Evolutionary conservation across 257 asterid species (phyloP), one percentile per base, ranked within the genome.

Genomic region (Paulownia fortunei): DNA sequence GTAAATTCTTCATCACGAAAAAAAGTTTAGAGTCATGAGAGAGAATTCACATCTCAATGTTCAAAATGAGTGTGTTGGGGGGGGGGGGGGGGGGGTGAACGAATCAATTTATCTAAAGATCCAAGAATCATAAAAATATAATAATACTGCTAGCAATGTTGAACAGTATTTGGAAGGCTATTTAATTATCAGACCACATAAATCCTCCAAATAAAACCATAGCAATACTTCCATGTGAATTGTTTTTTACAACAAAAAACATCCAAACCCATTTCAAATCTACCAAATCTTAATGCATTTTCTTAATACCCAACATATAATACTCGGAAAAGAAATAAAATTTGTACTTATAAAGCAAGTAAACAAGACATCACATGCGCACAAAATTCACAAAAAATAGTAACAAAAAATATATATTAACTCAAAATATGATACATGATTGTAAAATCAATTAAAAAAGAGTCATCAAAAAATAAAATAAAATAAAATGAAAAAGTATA

Each of bases 401-500:
- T 11, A 21, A 55, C 8, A 54, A 9, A 39, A 41, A 39, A 15
- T 6, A 23, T 24, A 21, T 13, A 39, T 16, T 2, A 68, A 0
- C 39, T 5, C 59, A 23, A 42, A 68, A 36, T 16, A 44, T 41
- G 0, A 61, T n/a, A 24, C 34, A 36, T 7, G 19, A 30, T 23
- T 19, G n/a, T 16, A 4, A 39, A 52, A 39, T 11, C 46, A 26
- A 27, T 18, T 7, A 59, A 64, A 62, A 16, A 54, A 71, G 32
- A 47, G 0, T 2, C 34, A 9, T 34, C 30, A 39, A 9, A 2
- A 11, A 58, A 2, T 4, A 64, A 58, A 27, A 0, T 9, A 26
- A 5, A 72, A n/a, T 0, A 4, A 16, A 41, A 21, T 30, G 56
- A 19, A 34, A 63, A 58, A 11, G 44, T 84, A 78, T 73, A 94